Conservation (phyloP, 345 rosid species). For the Luvunga scandens region DNA sequence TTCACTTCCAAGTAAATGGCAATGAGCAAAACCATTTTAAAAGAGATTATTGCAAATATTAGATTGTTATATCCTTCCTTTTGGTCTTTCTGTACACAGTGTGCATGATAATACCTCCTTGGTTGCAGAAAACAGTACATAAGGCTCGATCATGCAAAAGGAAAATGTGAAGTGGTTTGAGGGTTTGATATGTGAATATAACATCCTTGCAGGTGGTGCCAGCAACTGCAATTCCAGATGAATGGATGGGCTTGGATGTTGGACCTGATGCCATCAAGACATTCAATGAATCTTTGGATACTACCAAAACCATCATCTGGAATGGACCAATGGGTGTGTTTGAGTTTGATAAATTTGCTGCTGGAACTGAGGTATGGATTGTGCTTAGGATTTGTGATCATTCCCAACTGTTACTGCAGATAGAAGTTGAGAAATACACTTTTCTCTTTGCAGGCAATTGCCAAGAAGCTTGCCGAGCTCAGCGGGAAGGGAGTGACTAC, state of each 20-base stretch:
- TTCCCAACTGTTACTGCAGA: not conserved
- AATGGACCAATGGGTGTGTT: conserved; percentile 99
- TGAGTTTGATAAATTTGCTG: conserved; percentile 87
- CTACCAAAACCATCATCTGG: conserved; percentile 83
- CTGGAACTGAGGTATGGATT: conserved; percentile 70
- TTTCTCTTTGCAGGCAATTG: conserved; percentile 57
- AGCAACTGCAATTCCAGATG: conserved; percentile 77
- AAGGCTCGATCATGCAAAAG: not conserved
- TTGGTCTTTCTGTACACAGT: too few species aligned
- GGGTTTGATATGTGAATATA: not conserved
- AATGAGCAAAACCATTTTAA: not conserved
- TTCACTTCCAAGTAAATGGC: not conserved
- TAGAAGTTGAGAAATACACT: not conserved
- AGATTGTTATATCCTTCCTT: too few species aligned
- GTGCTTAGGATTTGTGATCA: not conserved
- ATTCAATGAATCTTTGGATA: conserved; percentile 63
- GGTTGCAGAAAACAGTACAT: not conserved
- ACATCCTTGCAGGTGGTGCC: conserved; percentile 60
- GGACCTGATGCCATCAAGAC: conserved; percentile 82
- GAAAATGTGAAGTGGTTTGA: not conserved
- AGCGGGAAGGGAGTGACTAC: conserved; percentile 88
- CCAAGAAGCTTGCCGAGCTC: conserved; percentile 83
- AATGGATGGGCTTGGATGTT: conserved; percentile 95
- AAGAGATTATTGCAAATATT: not conserved
- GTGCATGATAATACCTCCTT: not conserved